Evolutionary conservation across 352 stramenopile species (phyloP).

Genomic region (Phytophthora podocarpi): DNA sequence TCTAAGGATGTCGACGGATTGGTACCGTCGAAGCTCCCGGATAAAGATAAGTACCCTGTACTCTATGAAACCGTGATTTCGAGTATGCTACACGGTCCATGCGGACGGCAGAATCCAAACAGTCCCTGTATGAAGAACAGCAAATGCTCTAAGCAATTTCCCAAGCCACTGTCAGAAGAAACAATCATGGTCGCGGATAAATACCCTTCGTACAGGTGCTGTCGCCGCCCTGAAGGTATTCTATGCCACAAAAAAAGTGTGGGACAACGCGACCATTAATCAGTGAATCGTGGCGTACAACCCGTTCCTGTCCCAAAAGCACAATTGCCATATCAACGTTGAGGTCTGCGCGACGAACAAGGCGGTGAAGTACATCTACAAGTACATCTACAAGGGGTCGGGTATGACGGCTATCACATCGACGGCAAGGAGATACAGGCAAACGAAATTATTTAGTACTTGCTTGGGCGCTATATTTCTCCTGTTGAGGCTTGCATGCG

Average conservation of each 20-base stretch:
- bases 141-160: conserved; percentile 32
- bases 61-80: conserved; percentile 16
- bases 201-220: background rate
- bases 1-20: conserved; percentile 9
- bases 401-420: conserved; percentile 32
- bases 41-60: conserved; percentile 5
- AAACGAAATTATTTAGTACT: conserved; percentile 37
- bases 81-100: conserved; percentile 22
- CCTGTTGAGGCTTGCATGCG: conserved; percentile 38
- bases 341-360: conserved; percentile 46
- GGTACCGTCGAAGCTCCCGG: conserved; percentile 28
- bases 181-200: background rate
- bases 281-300: conserved; percentile 66
- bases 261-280: conserved; percentile 32
- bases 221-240: background rate
- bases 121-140: conserved; percentile 26
- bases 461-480: conserved; percentile 44
- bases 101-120: background rate
- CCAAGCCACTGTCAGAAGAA: conserved; percentile 12
- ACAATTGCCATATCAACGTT: conserved; percentile 63
- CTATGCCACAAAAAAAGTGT: background rate
- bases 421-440: background rate
- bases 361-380: conserved; percentile 63
- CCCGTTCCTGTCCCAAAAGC: conserved; percentile 52
- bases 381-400: conserved; percentile 64